Conservation (phyloP, 305 asterid genomes). For the Fraxinus albicans region DNA sequence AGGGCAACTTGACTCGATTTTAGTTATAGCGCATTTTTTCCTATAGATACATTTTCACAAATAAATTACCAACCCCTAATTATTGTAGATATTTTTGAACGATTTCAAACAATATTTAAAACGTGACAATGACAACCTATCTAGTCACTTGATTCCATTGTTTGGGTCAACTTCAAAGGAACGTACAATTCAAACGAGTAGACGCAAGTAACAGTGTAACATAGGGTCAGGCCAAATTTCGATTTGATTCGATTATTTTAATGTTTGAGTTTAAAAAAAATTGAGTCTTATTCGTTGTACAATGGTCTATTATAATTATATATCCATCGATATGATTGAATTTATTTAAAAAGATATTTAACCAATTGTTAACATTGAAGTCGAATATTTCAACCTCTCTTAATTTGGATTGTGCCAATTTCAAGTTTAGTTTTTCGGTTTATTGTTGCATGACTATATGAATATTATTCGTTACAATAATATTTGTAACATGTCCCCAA, state of each 20-base stretch:
- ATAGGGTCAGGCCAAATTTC: conserved; percentile 30
- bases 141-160: neutral
- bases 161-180: neutral
- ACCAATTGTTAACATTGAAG: neutral
- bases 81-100: neutral
- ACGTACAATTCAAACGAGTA: neutral
- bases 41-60: too few relatives aligned
- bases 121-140: neutral
- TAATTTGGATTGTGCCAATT: neutral
- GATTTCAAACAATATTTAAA: too few relatives aligned
- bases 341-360: too few relatives aligned
- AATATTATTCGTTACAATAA: too few relatives aligned
- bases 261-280: neutral
- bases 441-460: neutral
- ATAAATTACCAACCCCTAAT: neutral
- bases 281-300: neutral
- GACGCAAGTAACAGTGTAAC: neutral
- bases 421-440: neutral
- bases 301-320: too few relatives aligned
- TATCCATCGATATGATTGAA: neutral
- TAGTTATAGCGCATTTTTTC: neutral
- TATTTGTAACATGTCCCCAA: neutral
- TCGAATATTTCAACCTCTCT: neutral
- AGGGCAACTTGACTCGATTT: neutral
- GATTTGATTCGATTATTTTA: neutral